phyloP scores from a whole-genome alignment of 805 yeast species.

The Zygosaccharomyces gambellarensis region DNA sequence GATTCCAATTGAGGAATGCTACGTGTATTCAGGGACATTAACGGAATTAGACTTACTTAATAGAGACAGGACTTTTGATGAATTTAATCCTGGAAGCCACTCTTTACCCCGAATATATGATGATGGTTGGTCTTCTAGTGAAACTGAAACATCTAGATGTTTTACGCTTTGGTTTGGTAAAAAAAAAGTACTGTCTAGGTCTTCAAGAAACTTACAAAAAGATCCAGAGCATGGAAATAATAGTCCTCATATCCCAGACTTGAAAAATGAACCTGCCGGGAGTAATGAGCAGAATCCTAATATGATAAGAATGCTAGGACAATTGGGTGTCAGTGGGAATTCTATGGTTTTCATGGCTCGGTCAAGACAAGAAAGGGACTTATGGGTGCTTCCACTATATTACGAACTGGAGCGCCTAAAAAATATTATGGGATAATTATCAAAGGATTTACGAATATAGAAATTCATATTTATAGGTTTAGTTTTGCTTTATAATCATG shows the following conservation, averaged over 20 bases:
- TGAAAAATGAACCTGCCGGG: constrained; percentile 1
- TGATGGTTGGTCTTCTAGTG: constrained; percentile 83
- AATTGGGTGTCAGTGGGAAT: constrained; percentile 62
- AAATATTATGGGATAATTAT: neutral
- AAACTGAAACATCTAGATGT: constrained; percentile 68
- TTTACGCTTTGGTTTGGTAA: constrained; percentile 83
- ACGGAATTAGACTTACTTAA: constrained; percentile 53
- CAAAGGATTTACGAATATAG: neutral
- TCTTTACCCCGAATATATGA: constrained; percentile 66
- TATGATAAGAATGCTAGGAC: constrained; percentile 37
- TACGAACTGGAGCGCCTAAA: constrained; percentile 35
- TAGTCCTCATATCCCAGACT: neutral
- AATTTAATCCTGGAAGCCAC: constrained; percentile 48
- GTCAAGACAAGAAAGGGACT: constrained; percentile 75
- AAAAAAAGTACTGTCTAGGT: constrained; percentile 43
- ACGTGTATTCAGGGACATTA: constrained; percentile 66
- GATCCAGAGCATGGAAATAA: constrained; percentile 1
- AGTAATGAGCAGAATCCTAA: constrained; percentile 11
- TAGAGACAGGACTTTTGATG: constrained; percentile 43
- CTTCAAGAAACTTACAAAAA: constrained; percentile 5
- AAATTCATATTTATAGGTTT: neutral
- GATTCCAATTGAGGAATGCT: constrained; percentile 62
- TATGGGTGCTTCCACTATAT: constrained; percentile 57
- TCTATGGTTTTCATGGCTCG: constrained; percentile 73
- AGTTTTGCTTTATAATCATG: too few relatives aligned